phyloP scores from a whole-genome alignment of 257 asterid genomes.

The Ophiorrhiza pumila region DNA sequence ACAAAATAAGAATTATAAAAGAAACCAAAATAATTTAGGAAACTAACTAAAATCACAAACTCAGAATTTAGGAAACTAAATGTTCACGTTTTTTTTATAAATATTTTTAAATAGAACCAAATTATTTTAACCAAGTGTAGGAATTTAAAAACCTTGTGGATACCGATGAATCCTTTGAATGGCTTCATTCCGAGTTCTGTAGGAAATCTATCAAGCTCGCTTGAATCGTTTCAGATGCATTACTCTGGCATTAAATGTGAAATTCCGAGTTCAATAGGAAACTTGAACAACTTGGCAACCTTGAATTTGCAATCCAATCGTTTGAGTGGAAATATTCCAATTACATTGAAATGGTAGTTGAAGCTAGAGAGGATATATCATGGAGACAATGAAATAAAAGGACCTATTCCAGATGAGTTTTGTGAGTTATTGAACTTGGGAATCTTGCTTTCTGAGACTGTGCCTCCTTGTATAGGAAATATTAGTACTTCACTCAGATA shows the following conservation, averaged over 20 bases:
- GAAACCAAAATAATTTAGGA: too few species aligned
- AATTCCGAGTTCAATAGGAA: constrained; percentile 23
- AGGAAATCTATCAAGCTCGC: constrained; percentile 22
- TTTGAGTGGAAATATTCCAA: constrained; percentile 5
- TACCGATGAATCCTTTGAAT: neutral
- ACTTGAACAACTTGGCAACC: neutral
- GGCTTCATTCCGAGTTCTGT: neutral
- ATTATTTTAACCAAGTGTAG: neutral
- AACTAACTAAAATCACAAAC: too few species aligned
- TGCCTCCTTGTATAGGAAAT: neutral
- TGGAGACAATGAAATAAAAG: neutral
- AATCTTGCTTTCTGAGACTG: neutral
- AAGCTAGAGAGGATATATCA: neutral
- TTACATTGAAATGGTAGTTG: neutral
- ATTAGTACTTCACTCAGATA: neutral
- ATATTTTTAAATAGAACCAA: too few species aligned
- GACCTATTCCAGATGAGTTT: neutral
- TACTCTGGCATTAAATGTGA: constrained; percentile 1
- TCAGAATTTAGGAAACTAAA: too few species aligned
- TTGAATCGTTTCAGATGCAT: neutral
- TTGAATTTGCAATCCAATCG: neutral
- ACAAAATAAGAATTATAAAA: too few species aligned
- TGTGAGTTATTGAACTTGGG: neutral
- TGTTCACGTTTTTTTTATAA: too few species aligned
- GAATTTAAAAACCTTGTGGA: neutral